These are phyloP conservation scores for Mycena leptocephala DNA, from an alignment of 768 basidiomycete genomes.

Conservation along the genomic window DNA sequence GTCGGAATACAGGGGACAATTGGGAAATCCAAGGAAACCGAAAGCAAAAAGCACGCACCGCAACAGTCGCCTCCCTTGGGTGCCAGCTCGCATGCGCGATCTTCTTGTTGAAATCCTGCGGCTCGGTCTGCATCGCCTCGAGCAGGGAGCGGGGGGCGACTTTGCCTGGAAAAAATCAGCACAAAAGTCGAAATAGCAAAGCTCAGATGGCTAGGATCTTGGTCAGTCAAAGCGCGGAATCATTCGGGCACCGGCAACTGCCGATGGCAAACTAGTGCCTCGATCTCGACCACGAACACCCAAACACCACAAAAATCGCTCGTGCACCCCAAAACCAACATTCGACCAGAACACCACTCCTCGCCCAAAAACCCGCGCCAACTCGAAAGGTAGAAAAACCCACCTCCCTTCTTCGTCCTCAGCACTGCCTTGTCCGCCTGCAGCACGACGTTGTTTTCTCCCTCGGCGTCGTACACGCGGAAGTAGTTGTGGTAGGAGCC, in stretches of 20 bases:
- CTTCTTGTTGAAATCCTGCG: conserved; percentile 97
- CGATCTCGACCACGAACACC: too few species aligned
- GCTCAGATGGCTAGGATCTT: too few species aligned
- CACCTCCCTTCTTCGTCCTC: conserved; percentile 89
- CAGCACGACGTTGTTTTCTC: conserved; percentile 88
- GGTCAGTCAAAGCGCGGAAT: too few species aligned
- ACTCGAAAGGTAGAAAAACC: not conserved
- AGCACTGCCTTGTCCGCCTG: conserved; percentile 99
- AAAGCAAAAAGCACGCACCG: conserved; percentile 68
- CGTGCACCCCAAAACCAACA: too few species aligned
- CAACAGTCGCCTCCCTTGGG: conserved; percentile 97
- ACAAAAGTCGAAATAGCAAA: too few species aligned
- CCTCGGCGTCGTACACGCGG: conserved; percentile 97
- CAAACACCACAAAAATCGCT: too few species aligned
- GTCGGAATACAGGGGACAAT: too few species aligned
- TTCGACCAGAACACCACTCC: too few species aligned
- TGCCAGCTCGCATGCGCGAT: conserved; percentile 98
- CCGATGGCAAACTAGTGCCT: too few species aligned
- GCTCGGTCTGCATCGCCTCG: conserved; percentile 90
- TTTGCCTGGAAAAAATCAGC: conserved; percentile 58
- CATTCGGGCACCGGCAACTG: too few species aligned
- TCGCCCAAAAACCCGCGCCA: not conserved
- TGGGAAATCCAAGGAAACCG: too few species aligned
- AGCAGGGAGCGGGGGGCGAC: conserved; percentile 80
- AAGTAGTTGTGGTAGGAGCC: conserved; percentile 99